Evolutionary conservation across 192 early-diverging fungal genomes (phyloP), one percentile per base, ranked within the genome.

Genomic region (Backusella circina): DNA sequence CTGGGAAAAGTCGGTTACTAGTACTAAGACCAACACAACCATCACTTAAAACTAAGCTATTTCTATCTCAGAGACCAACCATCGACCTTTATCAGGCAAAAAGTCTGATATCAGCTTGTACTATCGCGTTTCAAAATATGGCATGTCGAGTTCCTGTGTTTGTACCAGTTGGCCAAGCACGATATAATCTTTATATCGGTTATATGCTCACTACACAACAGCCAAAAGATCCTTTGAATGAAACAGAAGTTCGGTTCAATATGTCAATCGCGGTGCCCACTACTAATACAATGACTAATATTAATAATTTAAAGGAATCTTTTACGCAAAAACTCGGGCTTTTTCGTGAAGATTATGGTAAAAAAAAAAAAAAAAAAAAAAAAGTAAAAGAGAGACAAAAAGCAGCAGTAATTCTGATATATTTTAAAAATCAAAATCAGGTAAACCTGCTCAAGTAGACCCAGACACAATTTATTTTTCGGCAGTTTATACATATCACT

Each of bases 61-160:
- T 80, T 31, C 72, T 78, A 12, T 73, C 76, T 31, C 74, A 74
- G 31, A 80, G 85, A 35, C 74, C 80, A 70, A 6, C 69, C 32
- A 80, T 91, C 28, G 90, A 91, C 47, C 76, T 90, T 13, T 85
- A 86, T 68, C 88, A 82, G 21, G 87, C 91, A 15, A 92, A 92
- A 65, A 50, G 85, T 0, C 74, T 92, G 16, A 77, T 90, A 39
- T 90, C 91, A 1, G 88, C 91, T n/a, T 88, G 90, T 78, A 85
- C 88, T 33, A 89, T 91, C 65, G 90, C 91, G 0, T 84, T 90
- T 47, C 87, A 88, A 44, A 92, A 90, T 80, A 88, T 84, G 18
- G 86, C 82, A 36, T 93, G 92, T 78, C 86, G 47, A 1, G 51
- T 79, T 28, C 72, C 80, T 13, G 67, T 77, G 12, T 78, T 80